phyloP scores from a whole-genome alignment of 2,329 filamentous ascomycete genomes.

The Aphanocladium album region DNA sequence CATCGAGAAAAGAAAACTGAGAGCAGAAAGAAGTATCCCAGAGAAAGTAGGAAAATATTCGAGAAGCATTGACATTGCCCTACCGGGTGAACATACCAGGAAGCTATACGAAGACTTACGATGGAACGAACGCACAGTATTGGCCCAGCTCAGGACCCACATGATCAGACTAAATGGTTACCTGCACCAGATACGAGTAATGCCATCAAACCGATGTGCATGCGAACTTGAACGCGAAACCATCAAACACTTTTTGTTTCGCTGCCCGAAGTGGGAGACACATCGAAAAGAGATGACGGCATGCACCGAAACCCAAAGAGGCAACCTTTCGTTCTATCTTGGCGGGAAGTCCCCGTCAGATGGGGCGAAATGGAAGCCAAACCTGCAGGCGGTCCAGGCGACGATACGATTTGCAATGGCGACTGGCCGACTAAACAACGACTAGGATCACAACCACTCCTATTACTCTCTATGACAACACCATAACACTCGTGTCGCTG shows the following conservation, averaged over 20 bases:
- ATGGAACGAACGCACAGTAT: neutral
- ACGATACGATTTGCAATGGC: no score
- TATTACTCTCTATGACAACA: neutral
- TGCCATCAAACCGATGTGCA: neutral
- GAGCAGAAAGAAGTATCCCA: constrained; percentile 1
- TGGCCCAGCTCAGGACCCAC: neutral
- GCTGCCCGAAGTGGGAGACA: neutral
- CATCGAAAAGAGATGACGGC: neutral
- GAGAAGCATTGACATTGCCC: constrained; percentile 15
- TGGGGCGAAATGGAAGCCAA: no score
- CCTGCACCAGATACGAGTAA: neutral
- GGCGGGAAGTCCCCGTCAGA: neutral
- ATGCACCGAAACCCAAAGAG: neutral
- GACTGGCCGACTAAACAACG: no score
- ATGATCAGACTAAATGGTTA: neutral
- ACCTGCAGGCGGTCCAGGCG: no score
- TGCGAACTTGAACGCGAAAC: neutral
- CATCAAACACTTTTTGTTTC: neutral
- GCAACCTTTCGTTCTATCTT: neutral
- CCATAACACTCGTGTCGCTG: neutral
- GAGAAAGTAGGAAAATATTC: constrained; percentile 11
- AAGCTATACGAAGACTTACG: constrained; percentile 16
- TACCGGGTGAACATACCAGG: constrained; percentile 16
- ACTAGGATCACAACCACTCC: no score
- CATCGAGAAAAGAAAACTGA: constrained; percentile 7